Base-by-base conservation (phyloP, 2,329 filamentous ascomycete genomes). In the Pseudofabraea citricarpa region DNA sequence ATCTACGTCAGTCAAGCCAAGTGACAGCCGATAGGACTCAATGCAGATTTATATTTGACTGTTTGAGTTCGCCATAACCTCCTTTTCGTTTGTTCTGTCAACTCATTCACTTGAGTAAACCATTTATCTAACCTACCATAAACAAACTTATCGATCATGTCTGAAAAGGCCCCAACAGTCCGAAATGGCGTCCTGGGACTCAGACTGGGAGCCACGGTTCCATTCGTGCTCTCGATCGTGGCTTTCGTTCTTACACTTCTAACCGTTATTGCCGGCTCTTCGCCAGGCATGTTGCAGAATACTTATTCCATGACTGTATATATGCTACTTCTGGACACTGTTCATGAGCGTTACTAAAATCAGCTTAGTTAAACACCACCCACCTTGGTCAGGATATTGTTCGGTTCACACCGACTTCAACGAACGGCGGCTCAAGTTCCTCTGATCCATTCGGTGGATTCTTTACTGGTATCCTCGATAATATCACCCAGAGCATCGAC, bases 231-330 rank as follows among this genome's bases (percentile, higher is more conserved):
- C 7, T 9, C 18, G 5, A 3, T 37, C 8, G 35, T 9, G 15
- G 35, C 35, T 13, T 37, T 37, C 21, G 15, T 37, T 22, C 35
- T 37, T n/a, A 37, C 35, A 9, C 21, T 37, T n/a, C n/a, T 37
- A 9, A 21, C 19, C 10, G 35, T 37, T 21, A 37, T 37, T 22
- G 21, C 35, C 8, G 35, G 35, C 21, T n/a, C 35, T 12, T 12
- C 12, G 13, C 18, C 21, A 12, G 35, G 35, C 10, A 37, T 37
- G 35, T 8, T 37, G 12, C 19, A 37, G 19, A n/a, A 22, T 22
- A 21, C 21, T 10, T 21, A 37, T 21, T 20, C 10, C 8, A 37
- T 37, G 35, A 22, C 35, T 22, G 35, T 37, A 37, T 5, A 21
- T n/a, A 13, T 22, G 21, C 10, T n/a, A 7, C 8, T 21, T 7